Percentiles rank a stretch among this genome's conserved stretches.
Conservation (phyloP, 2,329 filamentous ascomycete genomes). For the Sporothrix inflata region DNA sequence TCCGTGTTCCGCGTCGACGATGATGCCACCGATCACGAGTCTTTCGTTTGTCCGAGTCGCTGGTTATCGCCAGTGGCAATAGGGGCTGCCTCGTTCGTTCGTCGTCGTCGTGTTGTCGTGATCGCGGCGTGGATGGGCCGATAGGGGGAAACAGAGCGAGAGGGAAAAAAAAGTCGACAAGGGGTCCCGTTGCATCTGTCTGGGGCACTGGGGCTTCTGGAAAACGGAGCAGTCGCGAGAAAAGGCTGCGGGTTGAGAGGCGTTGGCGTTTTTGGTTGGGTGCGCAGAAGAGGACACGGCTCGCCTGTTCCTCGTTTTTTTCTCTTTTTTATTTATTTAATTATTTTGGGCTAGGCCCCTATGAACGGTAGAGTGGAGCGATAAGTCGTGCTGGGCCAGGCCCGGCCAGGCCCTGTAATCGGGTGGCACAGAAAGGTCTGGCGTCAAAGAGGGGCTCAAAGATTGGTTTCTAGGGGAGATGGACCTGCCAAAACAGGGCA, state of each 20-base stretch:
- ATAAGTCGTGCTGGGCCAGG: conserved; percentile 13
- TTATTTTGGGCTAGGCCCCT: background rate
- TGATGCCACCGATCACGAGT: background rate
- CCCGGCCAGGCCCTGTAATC: background rate
- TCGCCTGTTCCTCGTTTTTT: conserved; percentile 10
- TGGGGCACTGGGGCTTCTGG: background rate
- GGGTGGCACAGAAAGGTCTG: background rate
- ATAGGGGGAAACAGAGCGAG: background rate
- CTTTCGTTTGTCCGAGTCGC: background rate
- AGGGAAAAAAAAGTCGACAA: background rate
- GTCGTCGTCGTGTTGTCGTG: conserved; percentile 11
- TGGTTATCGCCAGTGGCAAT: background rate
- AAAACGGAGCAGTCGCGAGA: conserved; percentile 2
- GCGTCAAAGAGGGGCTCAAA: background rate
- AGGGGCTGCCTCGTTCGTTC: background rate
- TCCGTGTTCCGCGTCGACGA: background rate
- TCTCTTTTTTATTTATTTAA: background rate
- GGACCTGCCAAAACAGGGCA: too few species aligned
- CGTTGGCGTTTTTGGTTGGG: background rate
- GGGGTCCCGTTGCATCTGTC: background rate
- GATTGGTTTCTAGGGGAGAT: background rate
- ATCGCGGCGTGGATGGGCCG: background rate
- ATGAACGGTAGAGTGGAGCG: conserved; percentile 6
- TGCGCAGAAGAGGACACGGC: conserved; percentile 25
- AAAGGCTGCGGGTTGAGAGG: conserved; percentile 10